These are phyloP conservation scores for Venturia nashicola DNA, from an alignment of 2,329 filamentous ascomycete species.

Conservation along the genomic window DNA sequence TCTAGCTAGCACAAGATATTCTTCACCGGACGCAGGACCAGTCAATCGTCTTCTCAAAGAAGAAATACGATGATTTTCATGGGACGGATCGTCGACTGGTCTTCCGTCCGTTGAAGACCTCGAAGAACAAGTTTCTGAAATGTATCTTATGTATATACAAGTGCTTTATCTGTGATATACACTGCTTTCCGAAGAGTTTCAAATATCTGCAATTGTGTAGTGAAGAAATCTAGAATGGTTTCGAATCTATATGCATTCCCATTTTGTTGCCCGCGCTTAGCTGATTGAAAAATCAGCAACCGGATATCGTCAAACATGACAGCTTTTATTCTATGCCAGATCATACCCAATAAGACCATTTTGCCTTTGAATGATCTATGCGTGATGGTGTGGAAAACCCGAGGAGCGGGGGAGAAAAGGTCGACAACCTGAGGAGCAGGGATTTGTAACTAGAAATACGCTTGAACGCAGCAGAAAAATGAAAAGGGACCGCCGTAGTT, in stretches of 20 bases:
- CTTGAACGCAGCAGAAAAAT: not conserved
- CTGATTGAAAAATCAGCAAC: not conserved
- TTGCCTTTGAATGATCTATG: not conserved
- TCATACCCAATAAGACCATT: not conserved
- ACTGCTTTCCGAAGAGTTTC: not conserved
- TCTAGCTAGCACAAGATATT: no score
- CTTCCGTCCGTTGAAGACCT: no score
- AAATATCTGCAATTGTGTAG: not conserved
- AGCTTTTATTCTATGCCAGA: not conserved
- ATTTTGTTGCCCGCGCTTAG: not conserved
- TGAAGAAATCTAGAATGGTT: not conserved
- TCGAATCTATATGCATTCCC: not conserved
- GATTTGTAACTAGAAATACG: not conserved
- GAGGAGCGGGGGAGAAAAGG: not conserved
- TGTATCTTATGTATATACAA: no score
- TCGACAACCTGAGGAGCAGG: constrained; percentile 3
- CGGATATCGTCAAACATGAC: not conserved
- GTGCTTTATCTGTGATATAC: no score
- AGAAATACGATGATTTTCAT: no score
- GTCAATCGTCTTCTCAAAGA: no score
- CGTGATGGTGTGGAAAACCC: not conserved
- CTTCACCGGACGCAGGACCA: no score
- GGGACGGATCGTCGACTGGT: no score
- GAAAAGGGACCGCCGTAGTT: not conserved
- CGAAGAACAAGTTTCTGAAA: no score